Evolutionary conservation across 768 basidiomycete species (phyloP), one percentile per base, ranked within the genome.

Genomic region (Tylopilus balloui): DNA sequence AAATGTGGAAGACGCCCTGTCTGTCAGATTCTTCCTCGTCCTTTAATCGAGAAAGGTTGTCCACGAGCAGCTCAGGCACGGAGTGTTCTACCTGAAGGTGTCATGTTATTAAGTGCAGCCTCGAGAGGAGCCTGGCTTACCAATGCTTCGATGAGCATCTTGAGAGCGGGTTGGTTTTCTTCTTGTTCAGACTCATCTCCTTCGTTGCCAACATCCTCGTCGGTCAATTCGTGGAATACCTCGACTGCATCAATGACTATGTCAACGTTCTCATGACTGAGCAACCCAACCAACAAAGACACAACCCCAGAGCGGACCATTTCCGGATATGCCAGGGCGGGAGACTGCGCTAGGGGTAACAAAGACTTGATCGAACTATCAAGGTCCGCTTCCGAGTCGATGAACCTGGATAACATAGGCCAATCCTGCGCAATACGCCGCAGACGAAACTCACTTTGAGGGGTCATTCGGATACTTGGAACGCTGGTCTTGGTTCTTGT

Each of bases 351-450:
- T 19, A 99, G 74, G 6, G 93, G 86, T n/a, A 96, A 74, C 39
- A 99, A 70, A 1, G 82, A 78, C 66, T 95, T 94, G 47, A 98
- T 80, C 8, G 92, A 81, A 47, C 75, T 73, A 63, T 98, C 93
- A 6, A 99, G 80, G 62, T 96, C 92, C 21, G 92, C 90, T 74
- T 99, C 96, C 1, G 96, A 98, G 66, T 98, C 96, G 58, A 99
- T 97, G 76, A 98, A 99, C 68, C 95, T 98, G 42, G 19, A 23
- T 9, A 28, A 27, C 36, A n/a, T n/a, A 41, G 21, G 25, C 54
- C 39, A 67, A 20, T 25, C 12, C 4, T n/a, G 19, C 10, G n/a
- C 40, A 20, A 34, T 10, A 6, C 3, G n/a, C 1, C 15, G 17
- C 37, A 42, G 6, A 9, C 7, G 11, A 14, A 39, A 42, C 76